Base-by-base conservation (phyloP, 2,329 filamentous ascomycete species). In the Calonectria ilicicola region DNA sequence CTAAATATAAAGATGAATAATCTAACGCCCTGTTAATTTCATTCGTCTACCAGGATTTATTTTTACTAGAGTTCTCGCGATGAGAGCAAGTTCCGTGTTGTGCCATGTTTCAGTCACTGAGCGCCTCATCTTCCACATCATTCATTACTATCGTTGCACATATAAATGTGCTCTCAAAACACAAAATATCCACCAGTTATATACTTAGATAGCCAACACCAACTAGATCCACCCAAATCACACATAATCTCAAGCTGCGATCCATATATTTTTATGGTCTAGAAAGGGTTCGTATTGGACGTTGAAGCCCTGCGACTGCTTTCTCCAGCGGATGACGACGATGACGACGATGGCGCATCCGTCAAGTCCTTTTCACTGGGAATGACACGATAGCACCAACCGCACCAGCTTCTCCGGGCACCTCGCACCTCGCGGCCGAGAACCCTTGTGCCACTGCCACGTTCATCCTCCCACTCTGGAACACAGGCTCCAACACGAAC, bases 311-410 rank as follows among this genome's bases (percentile, higher is more conserved):
- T 67, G 44, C 77, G 74, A 9, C 77, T 76, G 44, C 73, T 78
- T 7, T 77, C 67, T 27, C 76, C 75, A 14, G 70, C 74, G 19
- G 75, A 78, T 8, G 78, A 79, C 27, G 78, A 78, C 0, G 78
- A 79, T 42, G 78, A 78, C 29, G 79, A 80, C 3, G 72, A 58
- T 17, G 77, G 64, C 65, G 77, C 76, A 58, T 80, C 80, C 21
- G 72, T 72, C 19, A 79, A 69, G 49, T 91, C 89, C 75, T 84
- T 86, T 47, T 84, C 82, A 2, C 91, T 88, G 0, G 92, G 92
- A 65, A 97, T 91, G 3, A 95, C 92, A 73, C 95, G 88, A 82
- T 89, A 91, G 82, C 96, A 98, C 96, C 96, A 98, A 0, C 94
- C 95, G 83, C 96, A 98, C 95, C 95, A 98, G 81, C 94, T 95